Percentiles rank a stretch among this genome's conserved stretches.
Conservation (phyloP, 148 eudicot species). For the Fagopyrum esculentum region DNA sequence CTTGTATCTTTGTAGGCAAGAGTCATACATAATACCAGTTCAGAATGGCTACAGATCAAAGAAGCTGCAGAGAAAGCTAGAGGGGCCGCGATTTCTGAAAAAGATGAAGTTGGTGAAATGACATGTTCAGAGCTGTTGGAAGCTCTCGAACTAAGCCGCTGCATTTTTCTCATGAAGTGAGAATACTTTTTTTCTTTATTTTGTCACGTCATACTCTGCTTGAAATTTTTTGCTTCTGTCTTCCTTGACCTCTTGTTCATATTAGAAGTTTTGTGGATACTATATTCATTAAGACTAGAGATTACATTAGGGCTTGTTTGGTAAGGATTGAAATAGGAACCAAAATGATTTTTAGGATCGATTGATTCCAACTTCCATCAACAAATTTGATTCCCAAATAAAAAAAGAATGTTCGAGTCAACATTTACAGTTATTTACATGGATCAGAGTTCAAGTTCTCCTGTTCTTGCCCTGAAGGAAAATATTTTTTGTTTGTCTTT, state of each 20-base stretch:
- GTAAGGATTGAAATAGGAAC: too few relatives aligned
- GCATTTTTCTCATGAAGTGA: conserved; percentile 85
- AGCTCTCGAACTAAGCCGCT: conserved; percentile 99
- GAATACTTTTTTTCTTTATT: not conserved
- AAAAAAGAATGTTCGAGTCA: too few relatives aligned
- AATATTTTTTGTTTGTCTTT: conserved; percentile 15
- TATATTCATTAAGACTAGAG: not conserved
- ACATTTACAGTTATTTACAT: too few relatives aligned
- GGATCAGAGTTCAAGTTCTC: not conserved
- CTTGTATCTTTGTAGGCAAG: conserved; percentile 50
- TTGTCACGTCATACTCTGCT: not conserved
- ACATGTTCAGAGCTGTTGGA: conserved; percentile 95
- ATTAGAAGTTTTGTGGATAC: not conserved
- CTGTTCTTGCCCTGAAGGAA: not conserved
- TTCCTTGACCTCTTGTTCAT: not conserved
- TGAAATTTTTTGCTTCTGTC: not conserved
- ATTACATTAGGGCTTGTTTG: not conserved
- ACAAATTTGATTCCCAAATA: too few relatives aligned
- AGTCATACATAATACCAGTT: conserved; percentile 73
- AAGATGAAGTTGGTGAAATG: conserved; percentile 86
- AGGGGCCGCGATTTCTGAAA: conserved; percentile 51
- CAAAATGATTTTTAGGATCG: too few relatives aligned
- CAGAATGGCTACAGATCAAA: conserved; percentile 87
- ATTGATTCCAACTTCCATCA: too few relatives aligned
- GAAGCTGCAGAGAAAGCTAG: conserved; percentile 94